Conservation (phyloP, 352 stramenopile species). For the Pythium pyrilobum region DNA sequence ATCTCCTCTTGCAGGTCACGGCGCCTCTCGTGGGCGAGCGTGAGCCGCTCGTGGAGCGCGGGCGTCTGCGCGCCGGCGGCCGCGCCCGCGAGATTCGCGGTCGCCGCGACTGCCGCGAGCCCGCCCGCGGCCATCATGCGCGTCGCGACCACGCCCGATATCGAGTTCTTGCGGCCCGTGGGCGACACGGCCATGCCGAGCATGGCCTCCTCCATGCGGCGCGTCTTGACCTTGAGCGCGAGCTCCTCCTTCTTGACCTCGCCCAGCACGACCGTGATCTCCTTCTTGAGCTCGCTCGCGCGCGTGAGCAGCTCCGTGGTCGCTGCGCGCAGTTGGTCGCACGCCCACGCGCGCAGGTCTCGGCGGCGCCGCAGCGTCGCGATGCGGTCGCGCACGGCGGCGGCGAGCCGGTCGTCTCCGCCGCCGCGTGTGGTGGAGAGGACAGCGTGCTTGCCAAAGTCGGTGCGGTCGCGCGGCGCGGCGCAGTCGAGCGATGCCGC, state of each 20-base stretch:
- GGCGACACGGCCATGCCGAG: background rate
- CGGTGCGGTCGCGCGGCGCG: constrained; percentile 6
- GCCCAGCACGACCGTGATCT: constrained; percentile 29
- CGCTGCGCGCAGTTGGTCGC: constrained; percentile 49
- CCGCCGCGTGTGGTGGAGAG: too few relatives aligned
- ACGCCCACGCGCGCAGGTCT: constrained; percentile 50
- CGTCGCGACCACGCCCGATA: constrained; percentile 10
- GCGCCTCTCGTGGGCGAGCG: constrained; percentile 7
- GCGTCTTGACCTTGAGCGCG: constrained; percentile 41
- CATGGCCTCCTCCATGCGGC: constrained; percentile 43
- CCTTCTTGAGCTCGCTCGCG: constrained; percentile 58
- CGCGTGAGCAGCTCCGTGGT: constrained; percentile 46
- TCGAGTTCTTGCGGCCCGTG: constrained; percentile 15
- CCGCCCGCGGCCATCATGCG: constrained; percentile 10
- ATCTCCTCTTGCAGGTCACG: constrained; percentile 21
- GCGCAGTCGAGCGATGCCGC: constrained; percentile 21
- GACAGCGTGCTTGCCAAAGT: constrained; percentile 18
- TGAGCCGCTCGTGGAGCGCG: constrained; percentile 11
- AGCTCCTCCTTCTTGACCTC: constrained; percentile 60
- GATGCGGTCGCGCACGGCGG: constrained; percentile 34
- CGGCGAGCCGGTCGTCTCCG: constrained; percentile 5
- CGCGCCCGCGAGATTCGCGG: background rate
- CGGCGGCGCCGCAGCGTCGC: constrained; percentile 33
- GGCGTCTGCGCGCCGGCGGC: background rate
- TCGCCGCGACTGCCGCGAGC: constrained; percentile 14